phyloP scores from a whole-genome alignment of 345 rosid genomes.

The Noccaea caerulescens region DNA sequence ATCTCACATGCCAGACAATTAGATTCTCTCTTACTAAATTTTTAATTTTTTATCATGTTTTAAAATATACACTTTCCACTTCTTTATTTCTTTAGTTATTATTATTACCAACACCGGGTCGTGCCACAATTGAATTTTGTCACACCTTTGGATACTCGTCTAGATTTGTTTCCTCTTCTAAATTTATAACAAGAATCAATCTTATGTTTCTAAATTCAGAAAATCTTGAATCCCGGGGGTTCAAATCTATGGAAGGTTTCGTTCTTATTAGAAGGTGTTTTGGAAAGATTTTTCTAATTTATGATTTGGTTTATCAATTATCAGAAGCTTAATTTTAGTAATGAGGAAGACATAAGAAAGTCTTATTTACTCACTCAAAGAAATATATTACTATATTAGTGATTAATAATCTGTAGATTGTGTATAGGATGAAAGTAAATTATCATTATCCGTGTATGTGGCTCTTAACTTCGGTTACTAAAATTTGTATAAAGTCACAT shows the following conservation, averaged over 20 bases:
- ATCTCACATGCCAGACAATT: conserved; percentile 33
- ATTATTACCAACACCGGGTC: conserved; percentile 5
- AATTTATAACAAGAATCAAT: neutral
- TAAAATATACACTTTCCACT: neutral
- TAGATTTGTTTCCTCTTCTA: no score
- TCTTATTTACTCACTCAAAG: neutral
- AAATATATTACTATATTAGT: neutral
- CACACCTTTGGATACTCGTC: conserved; percentile 7
- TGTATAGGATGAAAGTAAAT: no score
- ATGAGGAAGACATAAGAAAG: neutral
- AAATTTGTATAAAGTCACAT: neutral
- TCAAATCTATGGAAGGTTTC: neutral
- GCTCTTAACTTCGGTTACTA: neutral
- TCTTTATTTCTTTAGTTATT: neutral
- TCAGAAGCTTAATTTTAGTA: neutral
- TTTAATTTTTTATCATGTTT: conserved; percentile 1
- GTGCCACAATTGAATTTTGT: conserved; percentile 25
- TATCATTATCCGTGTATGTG: no score
- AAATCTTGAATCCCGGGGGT: neutral
- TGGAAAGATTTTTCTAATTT: no score
- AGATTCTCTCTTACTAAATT: conserved; percentile 29
- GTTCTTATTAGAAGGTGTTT: neutral
- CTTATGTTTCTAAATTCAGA: neutral
- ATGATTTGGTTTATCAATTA: no score
- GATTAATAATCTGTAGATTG: no score